A percentile compares a stretch with the other conserved stretches of the same genome.
Conservation (phyloP, 2,329 filamentous ascomycete species). For the Penicillium thymicola region DNA sequence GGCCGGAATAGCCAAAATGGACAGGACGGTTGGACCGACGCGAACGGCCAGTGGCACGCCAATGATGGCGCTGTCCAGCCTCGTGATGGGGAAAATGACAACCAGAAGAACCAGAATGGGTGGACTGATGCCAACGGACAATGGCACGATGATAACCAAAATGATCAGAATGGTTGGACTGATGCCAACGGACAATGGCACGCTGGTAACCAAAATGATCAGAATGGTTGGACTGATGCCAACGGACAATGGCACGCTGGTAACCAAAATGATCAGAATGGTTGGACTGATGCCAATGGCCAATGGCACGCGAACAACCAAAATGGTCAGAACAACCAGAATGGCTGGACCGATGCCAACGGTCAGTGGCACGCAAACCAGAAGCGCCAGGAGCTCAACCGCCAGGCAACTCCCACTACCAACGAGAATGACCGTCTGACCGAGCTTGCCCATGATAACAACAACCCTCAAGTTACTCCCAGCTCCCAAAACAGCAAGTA, state of each 20-base stretch:
- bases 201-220: too few relatives aligned
- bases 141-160: neutral
- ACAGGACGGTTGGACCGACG: too few relatives aligned
- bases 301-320: conserved; percentile 14
- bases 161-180: conserved; percentile 14
- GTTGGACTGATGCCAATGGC: conserved; percentile 14
- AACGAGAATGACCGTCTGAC: neutral
- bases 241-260: conserved; percentile 12
- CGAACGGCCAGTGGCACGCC: conserved; percentile 10
- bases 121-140: too few relatives aligned
- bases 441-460: neutral
- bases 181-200: conserved; percentile 3
- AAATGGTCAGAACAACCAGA: conserved; percentile 4
- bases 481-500: neutral
- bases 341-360: conserved; percentile 13
- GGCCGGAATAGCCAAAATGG: neutral
- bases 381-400: neutral
- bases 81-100: too few relatives aligned
- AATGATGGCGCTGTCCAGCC: neutral
- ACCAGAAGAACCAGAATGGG: too few relatives aligned
- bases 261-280: neutral
- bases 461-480: conserved; percentile 2
- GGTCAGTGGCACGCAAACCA: conserved; percentile 11
- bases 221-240: neutral
- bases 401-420: neutral